Evolutionary conservation across 140 eudicot genomes (phyloP).

Genomic region (Cichorium intybus): DNA sequence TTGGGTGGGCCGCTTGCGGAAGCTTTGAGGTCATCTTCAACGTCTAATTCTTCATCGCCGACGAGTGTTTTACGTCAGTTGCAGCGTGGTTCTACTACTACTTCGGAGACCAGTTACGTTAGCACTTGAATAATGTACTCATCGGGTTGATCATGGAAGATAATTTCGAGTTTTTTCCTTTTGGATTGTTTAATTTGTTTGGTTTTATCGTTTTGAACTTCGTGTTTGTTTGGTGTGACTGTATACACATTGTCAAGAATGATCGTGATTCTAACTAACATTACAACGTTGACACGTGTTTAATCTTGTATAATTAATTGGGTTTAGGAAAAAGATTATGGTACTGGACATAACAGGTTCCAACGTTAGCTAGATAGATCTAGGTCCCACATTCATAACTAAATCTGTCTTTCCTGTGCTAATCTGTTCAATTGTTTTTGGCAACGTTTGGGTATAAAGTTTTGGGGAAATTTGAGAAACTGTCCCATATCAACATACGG

Average conservation of each 20-base stretch:
- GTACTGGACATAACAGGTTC: too few species aligned
- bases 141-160: not conserved
- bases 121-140: conserved; percentile 30
- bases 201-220: not conserved
- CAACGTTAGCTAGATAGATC: not conserved
- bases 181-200: not conserved
- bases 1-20: conserved; percentile 91
- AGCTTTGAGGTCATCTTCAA: conserved; percentile 58
- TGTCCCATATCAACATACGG: not conserved
- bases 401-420: not conserved
- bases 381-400: not conserved
- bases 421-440: not conserved
- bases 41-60: conserved; percentile 54
- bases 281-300: not conserved
- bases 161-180: not conserved
- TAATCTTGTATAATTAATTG: too few species aligned
- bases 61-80: conserved; percentile 65
- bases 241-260: conserved; percentile 19
- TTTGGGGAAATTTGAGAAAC: not conserved
- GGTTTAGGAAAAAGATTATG: too few species aligned
- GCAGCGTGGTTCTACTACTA: conserved; percentile 34
- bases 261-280: conserved; percentile 7
- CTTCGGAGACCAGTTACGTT: conserved; percentile 56
- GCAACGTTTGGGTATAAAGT: not conserved
- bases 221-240: conserved; percentile 21